Evolutionary conservation across 139 green algal genomes (phyloP).

Genomic region (Pedinophyceae sp.): DNA sequence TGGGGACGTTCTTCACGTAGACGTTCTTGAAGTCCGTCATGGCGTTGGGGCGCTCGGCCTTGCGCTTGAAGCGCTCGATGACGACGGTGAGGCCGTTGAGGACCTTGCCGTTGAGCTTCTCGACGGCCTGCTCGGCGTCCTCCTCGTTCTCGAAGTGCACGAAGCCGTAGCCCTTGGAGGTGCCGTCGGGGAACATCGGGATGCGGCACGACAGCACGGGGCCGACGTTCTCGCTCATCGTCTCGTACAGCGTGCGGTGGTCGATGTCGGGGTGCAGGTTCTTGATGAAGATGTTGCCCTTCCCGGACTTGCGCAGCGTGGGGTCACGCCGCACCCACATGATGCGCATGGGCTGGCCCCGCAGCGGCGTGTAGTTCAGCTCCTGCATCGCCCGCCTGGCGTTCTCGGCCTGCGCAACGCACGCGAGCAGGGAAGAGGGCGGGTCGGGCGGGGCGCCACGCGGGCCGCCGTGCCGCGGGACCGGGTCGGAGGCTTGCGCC

Average conservation of each 20-base stretch:
- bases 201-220: constrained; percentile 58
- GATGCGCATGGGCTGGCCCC: constrained; percentile 77
- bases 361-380: constrained; percentile 79
- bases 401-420: neutral
- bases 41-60: constrained; percentile 36
- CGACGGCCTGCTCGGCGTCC: constrained; percentile 53
- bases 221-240: constrained; percentile 69
- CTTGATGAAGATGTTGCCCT: constrained; percentile 96
- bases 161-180: constrained; percentile 82
- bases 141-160: constrained; percentile 81
- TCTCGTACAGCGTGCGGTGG: constrained; percentile 86
- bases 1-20: constrained; percentile 82
- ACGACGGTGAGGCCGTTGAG: constrained; percentile 56
- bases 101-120: constrained; percentile 63
- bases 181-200: constrained; percentile 20
- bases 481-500: too few relatives aligned
- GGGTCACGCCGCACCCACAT: constrained; percentile 85
- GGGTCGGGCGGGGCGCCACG: too few relatives aligned
- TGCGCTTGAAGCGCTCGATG: constrained; percentile 66
- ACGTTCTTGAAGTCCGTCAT: constrained; percentile 67
- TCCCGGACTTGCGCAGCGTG: constrained; percentile 41
- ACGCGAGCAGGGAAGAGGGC: too few relatives aligned
- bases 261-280: constrained; percentile 86
- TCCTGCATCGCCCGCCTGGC: constrained; percentile 41
- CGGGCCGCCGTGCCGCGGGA: too few relatives aligned